Percentiles rank a stretch among this genome's conserved stretches.
These are phyloP conservation scores for Populus deltoides DNA, from an alignment of 345 rosid species.

Conservation along the genomic window DNA sequence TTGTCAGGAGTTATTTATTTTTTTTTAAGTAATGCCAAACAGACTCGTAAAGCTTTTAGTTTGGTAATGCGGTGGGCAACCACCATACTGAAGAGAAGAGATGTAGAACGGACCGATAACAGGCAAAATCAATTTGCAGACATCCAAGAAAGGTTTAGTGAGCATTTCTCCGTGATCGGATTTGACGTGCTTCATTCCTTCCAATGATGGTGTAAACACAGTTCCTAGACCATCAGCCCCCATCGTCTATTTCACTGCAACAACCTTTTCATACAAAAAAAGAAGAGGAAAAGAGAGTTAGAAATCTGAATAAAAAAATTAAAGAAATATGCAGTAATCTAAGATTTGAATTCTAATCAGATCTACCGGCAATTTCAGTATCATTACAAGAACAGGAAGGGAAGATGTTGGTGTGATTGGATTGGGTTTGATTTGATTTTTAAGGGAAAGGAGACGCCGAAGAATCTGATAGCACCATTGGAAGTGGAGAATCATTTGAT, in stretches of 20 bases:
- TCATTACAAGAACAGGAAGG: not conserved
- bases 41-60: not conserved
- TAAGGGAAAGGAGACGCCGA: not conserved
- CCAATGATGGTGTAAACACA: conserved; percentile 72
- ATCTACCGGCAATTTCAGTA: not conserved
- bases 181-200: conserved; percentile 83
- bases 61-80: too few relatives aligned
- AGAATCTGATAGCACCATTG: not conserved
- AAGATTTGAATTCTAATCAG: not conserved
- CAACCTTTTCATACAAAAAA: not conserved
- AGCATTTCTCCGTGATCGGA: conserved; percentile 71
- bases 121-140: conserved; percentile 82
- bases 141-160: conserved; percentile 78
- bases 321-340: too few relatives aligned
- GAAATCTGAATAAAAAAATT: not conserved
- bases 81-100: not conserved
- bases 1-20: not conserved
- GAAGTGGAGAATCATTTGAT: conserved; percentile 1
- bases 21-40: not conserved
- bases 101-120: conserved; percentile 52
- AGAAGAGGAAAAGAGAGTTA: not conserved
- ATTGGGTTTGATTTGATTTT: not conserved
- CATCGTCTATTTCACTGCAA: conserved; percentile 33
- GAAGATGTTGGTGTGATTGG: not conserved
- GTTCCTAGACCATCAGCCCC: conserved; percentile 52